phyloP scores from a whole-genome alignment of 2,329 filamentous ascomycete species.

The Hypoxylon rubiginosum region DNA sequence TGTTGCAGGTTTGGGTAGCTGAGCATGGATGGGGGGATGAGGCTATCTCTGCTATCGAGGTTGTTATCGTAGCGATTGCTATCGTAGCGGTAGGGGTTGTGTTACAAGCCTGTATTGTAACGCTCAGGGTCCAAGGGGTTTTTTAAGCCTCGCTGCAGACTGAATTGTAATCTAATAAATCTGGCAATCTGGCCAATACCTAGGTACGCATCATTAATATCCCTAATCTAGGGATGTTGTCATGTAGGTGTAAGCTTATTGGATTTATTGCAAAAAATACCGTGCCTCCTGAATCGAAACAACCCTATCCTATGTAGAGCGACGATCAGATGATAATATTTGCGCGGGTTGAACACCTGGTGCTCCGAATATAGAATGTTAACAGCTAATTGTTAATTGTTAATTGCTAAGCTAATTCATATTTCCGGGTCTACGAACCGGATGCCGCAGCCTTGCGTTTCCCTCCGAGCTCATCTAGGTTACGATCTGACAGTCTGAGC shows the following conservation, averaged over 20 bases:
- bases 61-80: background rate
- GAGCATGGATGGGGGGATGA: background rate
- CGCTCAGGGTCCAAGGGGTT: slow-evolving; percentile 32
- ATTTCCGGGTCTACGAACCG: no score
- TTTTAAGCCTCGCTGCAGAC: slow-evolving; percentile 28
- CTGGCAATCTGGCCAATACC: slow-evolving; percentile 13
- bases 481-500: no score
- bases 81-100: background rate
- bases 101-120: slow-evolving; percentile 10
- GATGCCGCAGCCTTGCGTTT: no score
- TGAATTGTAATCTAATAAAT: slow-evolving; percentile 31
- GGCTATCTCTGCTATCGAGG: background rate
- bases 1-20: no score
- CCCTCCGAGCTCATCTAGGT: no score
- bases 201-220: slow-evolving; percentile 32
- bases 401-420: background rate
- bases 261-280: slow-evolving; percentile 13
- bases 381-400: background rate
- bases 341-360: background rate
- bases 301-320: slow-evolving; percentile 1
- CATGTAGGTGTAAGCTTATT: background rate
- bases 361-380: background rate
- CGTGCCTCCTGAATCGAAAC: slow-evolving; percentile 18
- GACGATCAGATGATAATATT: background rate
- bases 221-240: slow-evolving; percentile 18